Percentiles rank a stretch among this genome's conserved stretches.
Evolutionary conservation across 495 filamentous ascomycete species (phyloP).

Genomic region (Tuber magnatum): DNA sequence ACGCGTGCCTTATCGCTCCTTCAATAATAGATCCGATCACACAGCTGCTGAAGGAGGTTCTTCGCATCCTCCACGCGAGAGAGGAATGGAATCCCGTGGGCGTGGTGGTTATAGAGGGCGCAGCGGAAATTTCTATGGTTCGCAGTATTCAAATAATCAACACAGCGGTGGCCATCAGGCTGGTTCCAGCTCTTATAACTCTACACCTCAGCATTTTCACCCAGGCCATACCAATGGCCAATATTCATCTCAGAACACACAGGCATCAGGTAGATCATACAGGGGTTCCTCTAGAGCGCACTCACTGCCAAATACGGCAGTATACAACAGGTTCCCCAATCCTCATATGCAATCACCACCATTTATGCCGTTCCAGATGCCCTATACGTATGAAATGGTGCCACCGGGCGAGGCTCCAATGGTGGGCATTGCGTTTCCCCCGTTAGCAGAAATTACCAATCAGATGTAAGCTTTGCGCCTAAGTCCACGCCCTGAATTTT

Average conservation of each 20-base stretch:
- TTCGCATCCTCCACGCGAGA: constrained; percentile 37
- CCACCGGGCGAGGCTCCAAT: constrained; percentile 20
- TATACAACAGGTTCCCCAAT: constrained; percentile 31
- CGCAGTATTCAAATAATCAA: constrained; percentile 16
- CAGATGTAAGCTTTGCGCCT: constrained; percentile 55
- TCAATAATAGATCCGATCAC: constrained; percentile 26
- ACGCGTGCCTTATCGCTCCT: constrained; percentile 22
- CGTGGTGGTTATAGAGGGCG: constrained; percentile 45
- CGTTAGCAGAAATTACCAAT: constrained; percentile 54
- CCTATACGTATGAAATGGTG: constrained; percentile 55
- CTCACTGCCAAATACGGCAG: constrained; percentile 8
- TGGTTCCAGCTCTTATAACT: constrained; percentile 20
- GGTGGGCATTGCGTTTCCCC: constrained; percentile 45
- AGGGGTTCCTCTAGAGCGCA: constrained; percentile 26
- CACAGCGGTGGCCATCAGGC: constrained; percentile 31
- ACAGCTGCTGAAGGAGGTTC: constrained; percentile 15
- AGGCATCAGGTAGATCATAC: constrained; percentile 27
- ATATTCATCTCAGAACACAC: constrained; percentile 30
- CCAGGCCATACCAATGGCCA: constrained; percentile 30
- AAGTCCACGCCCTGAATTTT: constrained; percentile 4
- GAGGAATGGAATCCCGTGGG: constrained; percentile 43
- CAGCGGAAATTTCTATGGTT: constrained; percentile 34
- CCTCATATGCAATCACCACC: constrained; percentile 37
- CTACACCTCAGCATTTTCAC: constrained; percentile 29
- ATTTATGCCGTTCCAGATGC: constrained; percentile 44